A percentile compares a stretch with the other conserved stretches of the same genome.
Conservation (phyloP, 2,329 filamentous ascomycete genomes). For the Phoma herbarum region DNA sequence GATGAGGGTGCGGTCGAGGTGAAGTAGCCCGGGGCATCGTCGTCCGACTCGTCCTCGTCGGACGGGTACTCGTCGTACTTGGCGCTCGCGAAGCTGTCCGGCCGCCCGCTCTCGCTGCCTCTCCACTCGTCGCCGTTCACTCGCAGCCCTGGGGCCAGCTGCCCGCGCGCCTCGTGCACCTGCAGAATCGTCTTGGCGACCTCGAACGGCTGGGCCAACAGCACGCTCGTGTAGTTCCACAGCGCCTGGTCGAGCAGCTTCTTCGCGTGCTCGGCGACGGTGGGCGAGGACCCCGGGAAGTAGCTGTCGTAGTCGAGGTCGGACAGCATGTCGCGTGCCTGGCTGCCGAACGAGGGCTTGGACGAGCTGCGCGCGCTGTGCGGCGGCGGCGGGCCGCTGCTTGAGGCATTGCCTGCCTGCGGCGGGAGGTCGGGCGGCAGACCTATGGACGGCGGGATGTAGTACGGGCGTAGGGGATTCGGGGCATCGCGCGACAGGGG, state of each 20-base stretch:
- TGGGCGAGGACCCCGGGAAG: conserved; percentile 76
- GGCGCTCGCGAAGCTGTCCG: conserved; percentile 45
- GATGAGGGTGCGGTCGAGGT: conserved; percentile 70
- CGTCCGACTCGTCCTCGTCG: conserved; percentile 80
- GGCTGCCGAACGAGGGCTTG: conserved; percentile 62
- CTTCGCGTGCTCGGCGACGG: conserved; percentile 73
- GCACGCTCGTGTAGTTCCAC: conserved; percentile 89
- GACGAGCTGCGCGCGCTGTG: conserved; percentile 46
- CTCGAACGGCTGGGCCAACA: conserved; percentile 95
- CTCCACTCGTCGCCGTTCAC: background rate
- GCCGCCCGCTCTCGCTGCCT: conserved; percentile 33
- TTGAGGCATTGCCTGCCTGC: background rate
- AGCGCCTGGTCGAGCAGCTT: conserved; percentile 83
- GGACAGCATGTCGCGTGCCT: conserved; percentile 84
- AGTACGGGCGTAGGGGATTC: conserved; percentile 75
- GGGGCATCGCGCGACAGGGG: conserved; percentile 57
- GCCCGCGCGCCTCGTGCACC: conserved; percentile 64
- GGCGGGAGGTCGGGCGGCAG: conserved; percentile 58
- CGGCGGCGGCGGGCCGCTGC: conserved; percentile 42
- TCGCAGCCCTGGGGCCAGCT: conserved; percentile 19
- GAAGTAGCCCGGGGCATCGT: conserved; percentile 79
- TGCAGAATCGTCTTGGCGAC: conserved; percentile 95
- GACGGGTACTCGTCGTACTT: conserved; percentile 58
- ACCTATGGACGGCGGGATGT: conserved; percentile 74
- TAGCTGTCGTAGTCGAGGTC: conserved; percentile 95